Conservation (phyloP, 140 eudicot species). For the Ambrosia hybrid region DNA sequence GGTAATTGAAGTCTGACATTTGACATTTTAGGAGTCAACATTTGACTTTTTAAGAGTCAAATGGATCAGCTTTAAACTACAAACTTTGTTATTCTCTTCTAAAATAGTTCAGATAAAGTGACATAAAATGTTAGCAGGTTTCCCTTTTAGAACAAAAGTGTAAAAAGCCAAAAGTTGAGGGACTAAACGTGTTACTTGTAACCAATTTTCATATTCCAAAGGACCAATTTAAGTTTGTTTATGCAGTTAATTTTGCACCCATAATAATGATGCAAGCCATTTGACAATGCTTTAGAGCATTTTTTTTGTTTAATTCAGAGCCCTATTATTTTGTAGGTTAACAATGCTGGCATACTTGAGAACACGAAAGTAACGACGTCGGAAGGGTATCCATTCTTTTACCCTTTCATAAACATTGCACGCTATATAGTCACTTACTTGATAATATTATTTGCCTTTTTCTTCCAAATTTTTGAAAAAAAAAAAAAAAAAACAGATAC, state of each 20-base stretch:
- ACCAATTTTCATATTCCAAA: too few relatives aligned
- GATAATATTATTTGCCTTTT: background rate
- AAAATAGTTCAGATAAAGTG: background rate
- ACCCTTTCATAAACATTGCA: background rate
- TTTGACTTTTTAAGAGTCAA: background rate
- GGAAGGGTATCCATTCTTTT: constrained; percentile 70
- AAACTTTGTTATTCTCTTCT: background rate
- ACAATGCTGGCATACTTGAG: constrained; percentile 88
- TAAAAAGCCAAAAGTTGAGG: background rate
- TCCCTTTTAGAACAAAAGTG: background rate
- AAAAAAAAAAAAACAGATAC: constrained; percentile 38
- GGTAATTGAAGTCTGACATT: background rate
- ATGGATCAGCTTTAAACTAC: constrained; percentile 2
- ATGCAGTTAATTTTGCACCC: too few relatives aligned
- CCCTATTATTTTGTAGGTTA: constrained; percentile 40
- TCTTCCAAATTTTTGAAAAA: background rate
- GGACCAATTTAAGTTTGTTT: too few relatives aligned
- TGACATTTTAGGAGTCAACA: background rate
- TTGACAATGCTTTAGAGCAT: too few relatives aligned
- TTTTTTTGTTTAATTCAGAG: background rate
- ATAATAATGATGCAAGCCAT: too few relatives aligned
- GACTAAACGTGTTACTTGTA: background rate
- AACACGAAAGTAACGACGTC: constrained; percentile 52
- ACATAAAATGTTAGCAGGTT: background rate
- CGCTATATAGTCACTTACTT: constrained; percentile 1